Evolutionary conservation across 2,329 filamentous ascomycete species (phyloP), one percentile per base, ranked within the genome.

Genomic region (Ascomycota sp.): DNA sequence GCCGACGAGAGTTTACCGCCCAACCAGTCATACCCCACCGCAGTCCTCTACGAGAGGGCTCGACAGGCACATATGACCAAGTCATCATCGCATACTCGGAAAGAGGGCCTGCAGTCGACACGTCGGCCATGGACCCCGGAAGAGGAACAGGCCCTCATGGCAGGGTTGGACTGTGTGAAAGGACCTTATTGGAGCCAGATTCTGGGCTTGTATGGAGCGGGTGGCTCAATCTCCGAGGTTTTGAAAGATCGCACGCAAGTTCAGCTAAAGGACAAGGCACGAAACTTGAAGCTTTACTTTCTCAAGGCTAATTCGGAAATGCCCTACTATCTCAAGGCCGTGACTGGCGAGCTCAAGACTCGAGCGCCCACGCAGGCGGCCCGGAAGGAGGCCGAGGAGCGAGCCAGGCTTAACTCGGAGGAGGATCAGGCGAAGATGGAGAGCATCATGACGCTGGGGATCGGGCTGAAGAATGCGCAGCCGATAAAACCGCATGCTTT

Each of bases 181-280:
- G 83, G 83, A 0, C 83, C 83, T 12, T 82, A 92, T 46, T 92
- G 83, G 83, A 86, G 79, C 43, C 82, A 92, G 48, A 92, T 92
- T 32, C 60, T 92, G 9, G 75, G 75, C 2, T 66, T 92, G 30
- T 92, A 86, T 48, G 83, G 83, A 1, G 66, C 71, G 0, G 77
- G 76, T 30, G 83, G 83, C 6, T 77, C 75, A 0, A 69, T 86
- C 21, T 84, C 73, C 32, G 76, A 86, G 43, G 77, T 86, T 21
- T 62, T 92, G 13, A 86, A 84, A 43, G 83, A 92, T 48, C 68
- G 82, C 27, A 91, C 83, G 31, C 82, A 92, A 47, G 83, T 92
- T 0, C 83, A 92, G 49, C 62, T 92, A 9, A 92, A 92, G 52
- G 82, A 92, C 49, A 92, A 92, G 53, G 82, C 82, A 1, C 66